A percentile compares a stretch with the other conserved stretches of the same genome.
Conservation (phyloP, 1,284 basidiomycete species). For the Leccinum solheimii region DNA sequence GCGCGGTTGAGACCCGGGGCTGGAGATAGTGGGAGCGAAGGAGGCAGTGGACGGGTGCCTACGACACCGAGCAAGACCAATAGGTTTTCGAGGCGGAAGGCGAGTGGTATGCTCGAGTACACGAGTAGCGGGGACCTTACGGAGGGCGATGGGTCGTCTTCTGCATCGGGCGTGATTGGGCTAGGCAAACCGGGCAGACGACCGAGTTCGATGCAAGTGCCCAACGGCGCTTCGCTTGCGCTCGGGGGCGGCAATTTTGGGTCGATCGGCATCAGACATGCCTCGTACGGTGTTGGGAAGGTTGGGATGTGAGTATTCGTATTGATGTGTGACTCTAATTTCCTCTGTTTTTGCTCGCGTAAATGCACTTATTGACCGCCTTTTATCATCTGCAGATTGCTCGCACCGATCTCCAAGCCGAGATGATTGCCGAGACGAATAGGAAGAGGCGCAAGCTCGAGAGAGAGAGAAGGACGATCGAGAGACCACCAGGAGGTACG, state of each 20-base stretch:
- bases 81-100: conserved; percentile 28
- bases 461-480: conserved; percentile 72
- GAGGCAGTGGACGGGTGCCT: conserved; percentile 12
- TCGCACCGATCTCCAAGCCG: conserved; percentile 73
- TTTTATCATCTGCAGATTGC: conserved; percentile 45
- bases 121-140: conserved; percentile 32
- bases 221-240: no score
- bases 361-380: conserved; percentile 10
- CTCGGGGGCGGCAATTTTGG: no score
- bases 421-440: conserved; percentile 82
- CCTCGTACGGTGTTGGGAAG: conserved; percentile 7
- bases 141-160: conserved; percentile 27
- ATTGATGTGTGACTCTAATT: conserved; percentile 5
- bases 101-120: conserved; percentile 27
- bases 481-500: conserved; percentile 69
- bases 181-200: conserved; percentile 33
- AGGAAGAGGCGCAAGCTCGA: conserved; percentile 79
- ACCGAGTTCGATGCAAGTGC: conserved; percentile 48
- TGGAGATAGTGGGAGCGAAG: conserved; percentile 1
- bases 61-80: conserved; percentile 30
- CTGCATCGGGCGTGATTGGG: conserved; percentile 22
- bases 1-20: conserved; percentile 26
- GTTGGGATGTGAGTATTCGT: conserved; percentile 2
- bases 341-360: conserved; percentile 7
- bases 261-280: no score